Conservation (phyloP, 2,329 filamentous ascomycete species). For the Tolypocladium ophioglossoides region DNA sequence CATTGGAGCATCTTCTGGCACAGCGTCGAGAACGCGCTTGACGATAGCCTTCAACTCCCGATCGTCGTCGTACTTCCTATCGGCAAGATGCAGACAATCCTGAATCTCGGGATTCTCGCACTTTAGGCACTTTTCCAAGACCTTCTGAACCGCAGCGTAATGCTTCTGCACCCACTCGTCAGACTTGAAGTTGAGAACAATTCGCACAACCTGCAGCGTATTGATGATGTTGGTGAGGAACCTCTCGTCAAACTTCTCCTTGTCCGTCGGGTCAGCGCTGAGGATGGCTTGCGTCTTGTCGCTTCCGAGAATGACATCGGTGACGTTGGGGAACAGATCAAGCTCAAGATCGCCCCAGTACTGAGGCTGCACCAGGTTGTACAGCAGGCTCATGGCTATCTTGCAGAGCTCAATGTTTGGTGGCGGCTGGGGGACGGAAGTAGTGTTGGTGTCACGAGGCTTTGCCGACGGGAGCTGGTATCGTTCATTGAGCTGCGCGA, state of each 20-base stretch:
- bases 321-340: constrained; percentile 83
- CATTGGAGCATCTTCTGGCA: constrained; percentile 66
- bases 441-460: constrained; percentile 40
- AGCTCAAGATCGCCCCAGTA: constrained; percentile 91
- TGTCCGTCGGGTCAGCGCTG: constrained; percentile 47
- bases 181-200: constrained; percentile 77
- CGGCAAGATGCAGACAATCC: constrained; percentile 72
- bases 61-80: constrained; percentile 58
- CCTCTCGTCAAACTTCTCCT: constrained; percentile 71
- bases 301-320: constrained; percentile 71
- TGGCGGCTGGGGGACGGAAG: constrained; percentile 36
- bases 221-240: constrained; percentile 86
- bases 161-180: constrained; percentile 85
- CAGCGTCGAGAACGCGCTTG: constrained; percentile 74
- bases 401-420: constrained; percentile 69
- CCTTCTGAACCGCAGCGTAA: constrained; percentile 68
- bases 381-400: constrained; percentile 71
- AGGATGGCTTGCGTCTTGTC: constrained; percentile 61
- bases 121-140: constrained; percentile 80
- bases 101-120: constrained; percentile 89
- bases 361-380: constrained; percentile 73
- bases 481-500: constrained; percentile 78
- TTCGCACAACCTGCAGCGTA: constrained; percentile 81
- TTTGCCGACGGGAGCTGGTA: constrained; percentile 67
- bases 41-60: constrained; percentile 65